A percentile compares a stretch with the other conserved stretches of the same genome.
These are phyloP conservation scores for Vigna mungo DNA, from an alignment of 306 rosid genomes.

Conservation along the genomic window DNA sequence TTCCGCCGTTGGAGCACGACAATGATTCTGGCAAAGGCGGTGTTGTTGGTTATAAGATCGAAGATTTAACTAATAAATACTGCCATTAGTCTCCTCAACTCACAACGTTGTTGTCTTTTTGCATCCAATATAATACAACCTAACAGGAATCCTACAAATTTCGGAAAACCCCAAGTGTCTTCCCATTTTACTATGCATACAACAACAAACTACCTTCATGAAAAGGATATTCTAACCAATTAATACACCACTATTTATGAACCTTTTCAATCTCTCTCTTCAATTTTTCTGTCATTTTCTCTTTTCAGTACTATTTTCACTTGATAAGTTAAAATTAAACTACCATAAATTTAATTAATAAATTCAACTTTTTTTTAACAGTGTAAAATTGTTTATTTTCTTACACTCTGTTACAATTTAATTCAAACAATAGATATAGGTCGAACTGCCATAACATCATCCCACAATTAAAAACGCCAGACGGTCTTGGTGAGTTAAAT, in stretches of 20 bases:
- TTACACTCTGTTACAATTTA: no score
- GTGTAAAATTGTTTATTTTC: no score
- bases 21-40: background rate
- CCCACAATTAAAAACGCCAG: no score
- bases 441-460: no score
- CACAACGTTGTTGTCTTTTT: background rate
- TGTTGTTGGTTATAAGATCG: background rate
- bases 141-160: background rate
- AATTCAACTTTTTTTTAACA: no score
- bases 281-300: no score
- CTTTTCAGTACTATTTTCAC: background rate
- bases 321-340: background rate
- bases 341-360: background rate
- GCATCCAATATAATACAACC: background rate
- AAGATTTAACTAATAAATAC: background rate
- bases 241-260: background rate
- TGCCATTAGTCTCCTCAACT: background rate
- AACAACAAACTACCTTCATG: background rate
- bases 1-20: slow-evolving; percentile 9
- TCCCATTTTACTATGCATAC: background rate
- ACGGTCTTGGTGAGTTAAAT: no score
- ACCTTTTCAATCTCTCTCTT: no score
- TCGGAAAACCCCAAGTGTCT: background rate
- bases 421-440: fast-evolving
- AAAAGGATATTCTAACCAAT: background rate